A percentile compares a stretch with the other conserved stretches of the same genome.
Evolutionary conservation across 2,329 filamentous ascomycete genomes (phyloP).

Genomic region (Calonectria pteridis): DNA sequence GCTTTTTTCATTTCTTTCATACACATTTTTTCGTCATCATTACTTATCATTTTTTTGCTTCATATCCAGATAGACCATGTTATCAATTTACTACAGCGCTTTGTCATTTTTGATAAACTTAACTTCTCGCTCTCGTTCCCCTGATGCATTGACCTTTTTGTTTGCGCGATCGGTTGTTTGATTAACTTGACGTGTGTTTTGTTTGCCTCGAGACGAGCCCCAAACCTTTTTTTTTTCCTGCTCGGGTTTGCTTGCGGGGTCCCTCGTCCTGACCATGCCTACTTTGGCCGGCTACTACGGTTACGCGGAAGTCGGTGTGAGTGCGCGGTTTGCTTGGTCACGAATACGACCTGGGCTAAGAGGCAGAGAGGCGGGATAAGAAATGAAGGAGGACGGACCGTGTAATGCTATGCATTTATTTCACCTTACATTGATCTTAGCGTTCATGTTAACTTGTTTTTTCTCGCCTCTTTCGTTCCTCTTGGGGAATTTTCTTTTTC

Average conservation of each 20-base stretch:
- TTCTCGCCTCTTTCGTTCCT: not conserved
- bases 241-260: not conserved
- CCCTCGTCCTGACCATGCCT: not conserved
- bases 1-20: not conserved
- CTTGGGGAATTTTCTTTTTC: not conserved
- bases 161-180: conserved; percentile 2
- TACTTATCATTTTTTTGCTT: not conserved
- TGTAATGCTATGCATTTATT: not conserved
- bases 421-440: not conserved
- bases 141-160: conserved; percentile 4
- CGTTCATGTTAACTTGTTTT: not conserved
- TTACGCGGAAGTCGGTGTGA: not conserved
- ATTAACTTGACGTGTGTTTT: not conserved
- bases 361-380: not conserved
- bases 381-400: not conserved
- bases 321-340: not conserved
- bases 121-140: not conserved
- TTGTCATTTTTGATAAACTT: not conserved
- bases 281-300: not conserved
- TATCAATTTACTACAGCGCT: conserved; percentile 8
- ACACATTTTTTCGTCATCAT: not conserved
- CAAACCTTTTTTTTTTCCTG: not conserved
- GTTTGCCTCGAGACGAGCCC: not conserved
- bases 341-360: not conserved
- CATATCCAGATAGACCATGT: conserved; percentile 35